Evolutionary conservation across 1,139 yeast genomes (phyloP).

Genomic region (Suhomyces yuchorum): DNA sequence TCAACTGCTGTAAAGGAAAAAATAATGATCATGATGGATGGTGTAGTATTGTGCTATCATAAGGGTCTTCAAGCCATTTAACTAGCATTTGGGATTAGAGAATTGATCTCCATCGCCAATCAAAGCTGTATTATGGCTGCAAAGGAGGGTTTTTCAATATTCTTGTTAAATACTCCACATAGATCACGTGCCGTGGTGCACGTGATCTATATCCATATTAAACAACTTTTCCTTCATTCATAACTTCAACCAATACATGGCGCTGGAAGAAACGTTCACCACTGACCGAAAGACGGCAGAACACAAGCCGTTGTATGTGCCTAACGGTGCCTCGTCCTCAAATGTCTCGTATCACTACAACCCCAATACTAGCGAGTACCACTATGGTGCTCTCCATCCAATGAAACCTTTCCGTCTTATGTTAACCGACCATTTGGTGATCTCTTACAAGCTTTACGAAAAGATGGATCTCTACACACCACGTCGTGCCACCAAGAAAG

Average conservation of each 20-base stretch:
- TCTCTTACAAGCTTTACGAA: constrained; percentile 81
- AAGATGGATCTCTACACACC: constrained; percentile 90
- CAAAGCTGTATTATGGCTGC: no score
- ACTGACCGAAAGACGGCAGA: constrained; percentile 59
- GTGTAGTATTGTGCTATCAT: no score
- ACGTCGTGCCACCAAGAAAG: constrained; percentile 76
- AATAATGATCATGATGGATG: no score
- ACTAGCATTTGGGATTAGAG: no score
- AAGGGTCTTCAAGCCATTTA: no score
- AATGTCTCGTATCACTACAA: constrained; percentile 88
- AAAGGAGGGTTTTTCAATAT: no score
- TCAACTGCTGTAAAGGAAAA: no score
- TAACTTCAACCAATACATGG: constrained; percentile 6
- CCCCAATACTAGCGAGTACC: constrained; percentile 78
- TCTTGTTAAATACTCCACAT: no score
- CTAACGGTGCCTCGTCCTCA: constrained; percentile 35
- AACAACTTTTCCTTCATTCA: background rate
- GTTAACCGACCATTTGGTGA: constrained; percentile 90
- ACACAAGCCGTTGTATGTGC: constrained; percentile 62
- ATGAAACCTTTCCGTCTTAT: constrained; percentile 97
- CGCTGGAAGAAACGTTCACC: constrained; percentile 34
- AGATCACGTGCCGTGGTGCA: no score
- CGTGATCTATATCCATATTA: background rate
- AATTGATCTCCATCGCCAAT: no score
- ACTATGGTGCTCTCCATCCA: constrained; percentile 91